Conservation (phyloP, 305 asterid genomes). For the Fraxinus albicans region DNA sequence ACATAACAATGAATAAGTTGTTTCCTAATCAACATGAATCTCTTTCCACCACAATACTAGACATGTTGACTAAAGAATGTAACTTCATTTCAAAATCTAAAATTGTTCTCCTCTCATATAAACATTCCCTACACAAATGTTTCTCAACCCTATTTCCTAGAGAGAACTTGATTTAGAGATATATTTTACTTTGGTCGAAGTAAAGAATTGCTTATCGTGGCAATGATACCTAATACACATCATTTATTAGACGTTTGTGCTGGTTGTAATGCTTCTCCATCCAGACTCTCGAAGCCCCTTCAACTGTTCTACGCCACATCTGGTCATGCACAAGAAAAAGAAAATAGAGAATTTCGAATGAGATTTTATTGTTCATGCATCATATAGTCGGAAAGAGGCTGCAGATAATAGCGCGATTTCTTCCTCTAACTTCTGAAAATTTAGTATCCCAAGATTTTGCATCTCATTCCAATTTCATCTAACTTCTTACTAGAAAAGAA, state of each 20-base stretch:
- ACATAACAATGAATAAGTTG: too few relatives aligned
- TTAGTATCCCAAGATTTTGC: not conserved
- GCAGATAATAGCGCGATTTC: not conserved
- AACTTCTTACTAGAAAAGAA: not conserved
- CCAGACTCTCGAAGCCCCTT: slow-evolving; percentile 72
- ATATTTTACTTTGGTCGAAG: too few relatives aligned
- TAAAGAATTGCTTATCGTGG: not conserved
- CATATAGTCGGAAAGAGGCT: not conserved
- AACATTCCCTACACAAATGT: too few relatives aligned
- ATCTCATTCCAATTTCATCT: not conserved
- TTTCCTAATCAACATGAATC: too few relatives aligned
- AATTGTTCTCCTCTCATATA: too few relatives aligned
- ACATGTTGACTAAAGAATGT: too few relatives aligned
- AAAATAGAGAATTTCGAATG: not conserved
- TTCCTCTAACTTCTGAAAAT: not conserved
- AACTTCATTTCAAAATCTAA: too few relatives aligned
- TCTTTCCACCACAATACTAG: too few relatives aligned
- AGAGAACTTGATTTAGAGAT: too few relatives aligned
- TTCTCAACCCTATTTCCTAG: too few relatives aligned
- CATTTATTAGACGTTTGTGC: slow-evolving; percentile 67
- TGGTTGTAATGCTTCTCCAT: slow-evolving; percentile 80
- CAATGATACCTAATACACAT: slow-evolving; percentile 34
- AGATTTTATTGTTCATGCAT: not conserved
- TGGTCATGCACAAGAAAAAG: slow-evolving; percentile 3
- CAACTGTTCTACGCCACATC: slow-evolving; percentile 80